phyloP scores from a whole-genome alignment of 768 basidiomycete genomes.

The Mycena vitilis region DNA sequence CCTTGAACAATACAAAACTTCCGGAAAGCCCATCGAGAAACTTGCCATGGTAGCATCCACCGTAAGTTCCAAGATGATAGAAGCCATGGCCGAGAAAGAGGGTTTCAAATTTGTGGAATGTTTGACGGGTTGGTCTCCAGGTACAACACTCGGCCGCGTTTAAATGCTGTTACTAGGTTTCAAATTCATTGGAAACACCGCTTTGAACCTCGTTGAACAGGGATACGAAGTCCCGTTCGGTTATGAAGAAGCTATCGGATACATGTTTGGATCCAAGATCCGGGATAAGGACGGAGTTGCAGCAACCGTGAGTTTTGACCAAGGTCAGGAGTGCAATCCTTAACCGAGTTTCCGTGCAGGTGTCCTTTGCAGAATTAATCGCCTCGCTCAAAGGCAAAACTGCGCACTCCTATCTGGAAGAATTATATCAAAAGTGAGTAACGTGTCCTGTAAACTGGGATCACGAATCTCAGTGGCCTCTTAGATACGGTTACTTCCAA shows the following conservation, averaged over 20 bases:
- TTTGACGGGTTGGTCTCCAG: conserved; percentile 69
- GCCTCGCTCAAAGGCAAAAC: conserved; percentile 67
- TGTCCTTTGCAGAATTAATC: conserved; percentile 77
- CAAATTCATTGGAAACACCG: conserved; percentile 91
- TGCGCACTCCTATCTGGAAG: conserved; percentile 67
- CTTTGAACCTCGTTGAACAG: conserved; percentile 67
- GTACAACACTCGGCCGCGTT: conserved; percentile 29
- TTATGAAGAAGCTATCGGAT: conserved; percentile 95
- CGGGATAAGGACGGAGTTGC: conserved; percentile 92
- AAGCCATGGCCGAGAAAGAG: conserved; percentile 77
- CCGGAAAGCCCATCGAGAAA: conserved; percentile 61
- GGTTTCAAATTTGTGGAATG: conserved; percentile 90
- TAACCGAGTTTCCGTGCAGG: conserved; percentile 48
- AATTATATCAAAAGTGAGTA: conserved; percentile 68
- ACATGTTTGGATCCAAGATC: conserved; percentile 84
- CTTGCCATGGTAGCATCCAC: conserved; percentile 91
- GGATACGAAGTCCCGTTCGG: conserved; percentile 85
- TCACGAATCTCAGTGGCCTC: neutral
- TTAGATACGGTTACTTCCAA: conserved; percentile 84
- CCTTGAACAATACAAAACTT: conserved; percentile 55
- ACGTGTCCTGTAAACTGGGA: neutral
- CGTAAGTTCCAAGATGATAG: conserved; percentile 92
- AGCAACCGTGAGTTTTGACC: conserved; percentile 65
- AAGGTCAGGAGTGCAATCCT: neutral
- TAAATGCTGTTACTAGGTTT: conserved; percentile 64